Percentiles rank a stretch among this genome's conserved stretches.
These are phyloP conservation scores for Fomitopsis palustris DNA, from an alignment of 1,284 basidiomycete species.

Conservation along the genomic window DNA sequence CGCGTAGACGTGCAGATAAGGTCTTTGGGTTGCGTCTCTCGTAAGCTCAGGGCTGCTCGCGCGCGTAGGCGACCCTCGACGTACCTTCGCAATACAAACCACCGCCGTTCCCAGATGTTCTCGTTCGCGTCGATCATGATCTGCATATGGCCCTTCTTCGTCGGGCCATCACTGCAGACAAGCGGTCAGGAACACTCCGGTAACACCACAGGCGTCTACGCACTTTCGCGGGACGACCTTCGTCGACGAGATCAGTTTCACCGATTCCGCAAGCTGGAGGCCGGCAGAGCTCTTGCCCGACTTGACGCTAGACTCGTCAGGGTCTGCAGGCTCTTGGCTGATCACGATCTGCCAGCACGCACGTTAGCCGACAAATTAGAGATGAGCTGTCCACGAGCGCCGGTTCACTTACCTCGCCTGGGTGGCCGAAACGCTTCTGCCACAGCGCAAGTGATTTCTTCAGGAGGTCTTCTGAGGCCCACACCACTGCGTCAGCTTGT, in stretches of 20 bases:
- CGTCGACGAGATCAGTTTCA: constrained; percentile 71
- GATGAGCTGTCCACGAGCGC: neutral
- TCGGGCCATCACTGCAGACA: constrained; percentile 64
- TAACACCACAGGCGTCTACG: constrained; percentile 17
- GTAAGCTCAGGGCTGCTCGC: neutral
- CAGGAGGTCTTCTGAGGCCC: constrained; percentile 62
- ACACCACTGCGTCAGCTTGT: constrained; percentile 52
- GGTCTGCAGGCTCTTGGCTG: constrained; percentile 62
- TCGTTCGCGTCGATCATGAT: constrained; percentile 78
- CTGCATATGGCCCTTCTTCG: constrained; percentile 81
- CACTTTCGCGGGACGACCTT: constrained; percentile 73
- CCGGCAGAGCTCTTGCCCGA: constrained; percentile 38
- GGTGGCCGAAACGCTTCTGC: constrained; percentile 79
- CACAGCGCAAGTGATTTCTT: constrained; percentile 70
- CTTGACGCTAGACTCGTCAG: constrained; percentile 41
- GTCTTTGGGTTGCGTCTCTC: constrained; percentile 44
- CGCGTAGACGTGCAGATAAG: constrained; percentile 86
- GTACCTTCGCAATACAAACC: constrained; percentile 88
- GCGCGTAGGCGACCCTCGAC: constrained; percentile 8
- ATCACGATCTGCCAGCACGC: constrained; percentile 57
- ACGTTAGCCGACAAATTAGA: neutral
- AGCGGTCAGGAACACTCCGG: constrained; percentile 3
- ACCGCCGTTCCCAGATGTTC: constrained; percentile 79
- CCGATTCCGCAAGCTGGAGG: constrained; percentile 41
- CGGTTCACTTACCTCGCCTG: constrained; percentile 57